phyloP scores from a whole-genome alignment of 2,329 filamentous ascomycete genomes.

The Epichloe hybrida region DNA sequence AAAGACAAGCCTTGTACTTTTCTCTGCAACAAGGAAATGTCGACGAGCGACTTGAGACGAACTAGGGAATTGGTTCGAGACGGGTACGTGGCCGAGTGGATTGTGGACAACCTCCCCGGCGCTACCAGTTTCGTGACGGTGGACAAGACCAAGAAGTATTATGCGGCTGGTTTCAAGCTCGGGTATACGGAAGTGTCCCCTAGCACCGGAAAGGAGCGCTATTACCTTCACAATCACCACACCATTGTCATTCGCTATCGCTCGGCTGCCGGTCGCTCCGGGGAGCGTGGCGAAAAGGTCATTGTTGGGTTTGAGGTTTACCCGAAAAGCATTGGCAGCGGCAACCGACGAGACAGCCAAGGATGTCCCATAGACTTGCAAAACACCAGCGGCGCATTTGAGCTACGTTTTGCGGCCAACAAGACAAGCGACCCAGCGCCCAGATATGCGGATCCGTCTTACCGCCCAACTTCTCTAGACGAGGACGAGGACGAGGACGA shows the following conservation, averaged over 20 bases:
- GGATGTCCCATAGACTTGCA: slow-evolving; percentile 59
- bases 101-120: slow-evolving; percentile 80
- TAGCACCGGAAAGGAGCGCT: slow-evolving; percentile 45
- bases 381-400: slow-evolving; percentile 48
- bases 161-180: slow-evolving; percentile 79
- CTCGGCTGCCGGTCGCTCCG: slow-evolving; percentile 53
- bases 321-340: slow-evolving; percentile 62
- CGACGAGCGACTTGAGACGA: slow-evolving; percentile 48
- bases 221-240: slow-evolving; percentile 78
- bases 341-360: slow-evolving; percentile 41
- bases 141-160: slow-evolving; percentile 76
- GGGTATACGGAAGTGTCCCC: slow-evolving; percentile 59
- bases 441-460: slow-evolving; percentile 45
- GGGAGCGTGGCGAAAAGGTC: slow-evolving; percentile 59
- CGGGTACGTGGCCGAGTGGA: slow-evolving; percentile 85
- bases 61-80: slow-evolving; percentile 61
- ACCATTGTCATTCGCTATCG: slow-evolving; percentile 73
- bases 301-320: slow-evolving; percentile 86
- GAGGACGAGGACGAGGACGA: slow-evolving; percentile 30
- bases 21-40: slow-evolving; percentile 57
- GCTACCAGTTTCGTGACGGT: slow-evolving; percentile 81
- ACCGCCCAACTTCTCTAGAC: slow-evolving; percentile 31
- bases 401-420: slow-evolving; percentile 55
- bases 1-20: slow-evolving; percentile 59
- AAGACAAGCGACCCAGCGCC: slow-evolving; percentile 31